Conservation (phyloP, 208 protist genomes). For the Sergeia podlipaevii region DNA sequence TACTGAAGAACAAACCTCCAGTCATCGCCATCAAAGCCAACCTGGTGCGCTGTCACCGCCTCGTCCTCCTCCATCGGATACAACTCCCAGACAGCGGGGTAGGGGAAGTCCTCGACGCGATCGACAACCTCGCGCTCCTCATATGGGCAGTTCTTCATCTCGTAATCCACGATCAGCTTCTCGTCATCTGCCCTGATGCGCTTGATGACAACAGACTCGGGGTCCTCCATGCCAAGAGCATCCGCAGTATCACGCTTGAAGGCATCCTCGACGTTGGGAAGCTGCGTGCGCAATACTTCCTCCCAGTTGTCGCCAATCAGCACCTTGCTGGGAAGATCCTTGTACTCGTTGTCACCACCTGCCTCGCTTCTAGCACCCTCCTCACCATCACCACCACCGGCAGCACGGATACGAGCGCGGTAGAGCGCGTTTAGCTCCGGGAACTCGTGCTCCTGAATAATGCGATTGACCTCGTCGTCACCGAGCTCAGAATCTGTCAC, state of each 20-base stretch:
- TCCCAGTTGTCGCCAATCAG: conserved; percentile 25
- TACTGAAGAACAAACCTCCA: conserved; percentile 31
- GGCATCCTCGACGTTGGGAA: conserved; percentile 22
- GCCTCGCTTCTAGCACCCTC: neutral
- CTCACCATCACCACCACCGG: neutral
- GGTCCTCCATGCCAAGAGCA: conserved; percentile 14
- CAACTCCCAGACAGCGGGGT: conserved; percentile 39
- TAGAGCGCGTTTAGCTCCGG: conserved; percentile 38
- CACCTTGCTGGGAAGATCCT: conserved; percentile 21
- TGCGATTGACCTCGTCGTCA: conserved; percentile 20
- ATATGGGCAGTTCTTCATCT: conserved; percentile 16
- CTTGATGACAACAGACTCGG: conserved; percentile 20
- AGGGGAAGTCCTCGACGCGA: conserved; percentile 25
- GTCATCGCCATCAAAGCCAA: conserved; percentile 63
- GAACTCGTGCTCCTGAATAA: conserved; percentile 37
- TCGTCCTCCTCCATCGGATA: conserved; percentile 26
- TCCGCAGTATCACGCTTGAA: conserved; percentile 30
- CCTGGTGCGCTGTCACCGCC: conserved; percentile 44
- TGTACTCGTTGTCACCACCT: conserved; percentile 11
- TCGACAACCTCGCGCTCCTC: conserved; percentile 12
- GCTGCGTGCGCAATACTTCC: conserved; percentile 7
- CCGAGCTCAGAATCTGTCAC: conserved; percentile 20
- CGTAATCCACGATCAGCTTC: conserved; percentile 27
- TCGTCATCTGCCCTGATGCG: conserved; percentile 15
- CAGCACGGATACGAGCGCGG: conserved; percentile 10